Evolutionary conservation across 495 filamentous ascomycete genomes (phyloP).

Genomic region (Podospora sp.): DNA sequence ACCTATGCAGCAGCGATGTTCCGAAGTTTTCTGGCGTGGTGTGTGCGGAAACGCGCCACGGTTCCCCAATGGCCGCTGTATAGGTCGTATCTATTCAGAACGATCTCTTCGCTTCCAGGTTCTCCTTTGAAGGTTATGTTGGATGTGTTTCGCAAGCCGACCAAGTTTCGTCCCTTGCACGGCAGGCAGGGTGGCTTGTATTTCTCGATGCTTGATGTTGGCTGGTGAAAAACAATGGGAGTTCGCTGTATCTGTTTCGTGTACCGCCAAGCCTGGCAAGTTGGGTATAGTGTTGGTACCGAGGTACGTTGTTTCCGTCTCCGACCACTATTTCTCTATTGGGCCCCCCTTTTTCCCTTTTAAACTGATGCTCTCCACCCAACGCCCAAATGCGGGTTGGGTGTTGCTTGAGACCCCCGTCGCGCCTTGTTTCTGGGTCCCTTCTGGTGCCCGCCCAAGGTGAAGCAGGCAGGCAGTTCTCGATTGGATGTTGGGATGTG

Average conservation of each 20-base stretch:
- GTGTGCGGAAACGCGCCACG: neutral
- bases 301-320: conserved; percentile 5
- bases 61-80: neutral
- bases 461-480: conserved; percentile 5
- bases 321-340: neutral
- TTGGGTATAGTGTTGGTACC: neutral
- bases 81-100: neutral
- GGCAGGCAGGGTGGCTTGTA: neutral
- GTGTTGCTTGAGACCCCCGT: conserved; percentile 6
- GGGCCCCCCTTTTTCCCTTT: conserved; percentile 25
- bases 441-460: conserved; percentile 14
- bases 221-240: neutral
- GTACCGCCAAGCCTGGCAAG: conserved; percentile 21
- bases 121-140: neutral
- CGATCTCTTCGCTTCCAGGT: neutral
- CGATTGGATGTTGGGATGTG: conserved; percentile 6
- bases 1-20: neutral
- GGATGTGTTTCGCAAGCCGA: neutral
- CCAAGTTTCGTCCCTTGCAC: neutral
- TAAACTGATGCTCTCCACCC: conserved; percentile 3
- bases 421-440: conserved; percentile 20
- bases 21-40: neutral
- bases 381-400: conserved; percentile 3
- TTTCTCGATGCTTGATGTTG: neutral
- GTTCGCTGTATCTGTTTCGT: neutral